phyloP scores from a whole-genome alignment of 306 rosid genomes.

The apple (Malus domestica) region DNA sequence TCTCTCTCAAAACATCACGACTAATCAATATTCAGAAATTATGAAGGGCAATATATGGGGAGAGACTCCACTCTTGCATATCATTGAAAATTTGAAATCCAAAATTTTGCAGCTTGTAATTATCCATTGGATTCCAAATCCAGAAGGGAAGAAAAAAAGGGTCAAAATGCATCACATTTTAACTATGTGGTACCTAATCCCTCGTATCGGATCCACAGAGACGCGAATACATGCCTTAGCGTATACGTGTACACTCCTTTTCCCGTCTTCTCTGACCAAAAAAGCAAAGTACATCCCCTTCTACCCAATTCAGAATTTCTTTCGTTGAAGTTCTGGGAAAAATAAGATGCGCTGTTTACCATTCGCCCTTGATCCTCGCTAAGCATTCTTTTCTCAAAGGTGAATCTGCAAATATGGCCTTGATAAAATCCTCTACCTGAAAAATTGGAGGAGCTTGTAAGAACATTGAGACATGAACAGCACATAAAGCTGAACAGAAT shows the following conservation, averaged over 20 bases:
- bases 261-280: too few relatives aligned
- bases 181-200: background rate
- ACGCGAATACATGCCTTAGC: background rate
- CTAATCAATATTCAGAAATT: too few relatives aligned
- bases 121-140: too few relatives aligned
- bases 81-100: too few relatives aligned
- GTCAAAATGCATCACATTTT: too few relatives aligned
- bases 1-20: too few relatives aligned
- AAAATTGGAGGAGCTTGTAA: slow-evolving; percentile 4
- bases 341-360: slow-evolving; percentile 19
- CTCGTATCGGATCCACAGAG: background rate
- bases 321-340: background rate
- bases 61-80: too few relatives aligned
- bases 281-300: background rate
- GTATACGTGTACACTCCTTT: too few relatives aligned
- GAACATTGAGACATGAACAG: background rate
- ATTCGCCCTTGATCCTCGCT: slow-evolving; percentile 48
- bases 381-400: slow-evolving; percentile 72
- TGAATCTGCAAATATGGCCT: slow-evolving; percentile 77
- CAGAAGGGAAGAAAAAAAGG: too few relatives aligned
- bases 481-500: background rate
- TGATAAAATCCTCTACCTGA: slow-evolving; percentile 68
- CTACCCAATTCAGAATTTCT: background rate
- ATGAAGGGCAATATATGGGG: too few relatives aligned
- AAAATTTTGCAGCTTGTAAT: too few relatives aligned